phyloP scores from a whole-genome alignment of 2,329 filamentous ascomycete genomes.

The Parasarocladium wereldwijsianum region DNA sequence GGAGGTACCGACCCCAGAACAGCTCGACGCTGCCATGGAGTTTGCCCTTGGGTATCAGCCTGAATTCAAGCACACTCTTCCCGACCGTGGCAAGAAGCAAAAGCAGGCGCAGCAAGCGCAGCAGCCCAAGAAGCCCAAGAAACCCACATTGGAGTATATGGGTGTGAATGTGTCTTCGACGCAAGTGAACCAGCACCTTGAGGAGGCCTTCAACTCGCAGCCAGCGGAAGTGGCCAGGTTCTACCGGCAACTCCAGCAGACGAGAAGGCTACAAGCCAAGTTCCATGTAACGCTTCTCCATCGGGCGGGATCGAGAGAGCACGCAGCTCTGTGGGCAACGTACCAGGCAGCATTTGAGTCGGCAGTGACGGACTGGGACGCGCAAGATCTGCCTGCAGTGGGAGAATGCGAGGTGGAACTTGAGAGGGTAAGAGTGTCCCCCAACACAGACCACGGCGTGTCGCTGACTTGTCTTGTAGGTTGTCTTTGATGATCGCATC shows the following conservation, averaged over 20 bases:
- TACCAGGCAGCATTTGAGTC: conserved; percentile 47
- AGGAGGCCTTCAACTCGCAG: conserved; percentile 50
- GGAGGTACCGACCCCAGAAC: conserved; percentile 53
- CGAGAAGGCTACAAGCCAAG: conserved; percentile 60
- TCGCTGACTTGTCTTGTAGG: conserved; percentile 15
- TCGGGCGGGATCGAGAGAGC: conserved; percentile 43
- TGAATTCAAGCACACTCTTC: conserved; percentile 60
- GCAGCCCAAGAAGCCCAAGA: conserved; percentile 21
- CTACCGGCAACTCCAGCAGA: conserved; percentile 61
- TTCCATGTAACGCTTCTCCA: conserved; percentile 97
- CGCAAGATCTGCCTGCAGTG: conserved; percentile 19
- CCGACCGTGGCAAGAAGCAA: conserved; percentile 31
- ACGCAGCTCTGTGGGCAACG: conserved; percentile 60
- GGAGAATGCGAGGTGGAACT: conserved; percentile 50
- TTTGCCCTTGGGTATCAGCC: conserved; percentile 65
- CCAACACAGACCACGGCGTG: neutral
- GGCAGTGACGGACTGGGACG: conserved; percentile 18
- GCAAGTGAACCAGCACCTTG: conserved; percentile 39
- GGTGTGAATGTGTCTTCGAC: conserved; percentile 29
- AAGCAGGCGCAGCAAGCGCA: conserved; percentile 15
- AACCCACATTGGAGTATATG: conserved; percentile 41
- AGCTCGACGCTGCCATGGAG: conserved; percentile 68
- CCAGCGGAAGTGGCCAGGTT: conserved; percentile 34
- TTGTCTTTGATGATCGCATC: conserved; percentile 74
- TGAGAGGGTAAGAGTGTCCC: conserved; percentile 32